phyloP scores from a whole-genome alignment of 1,139 yeast genomes.

The Meyerozyma guilliermondii region DNA sequence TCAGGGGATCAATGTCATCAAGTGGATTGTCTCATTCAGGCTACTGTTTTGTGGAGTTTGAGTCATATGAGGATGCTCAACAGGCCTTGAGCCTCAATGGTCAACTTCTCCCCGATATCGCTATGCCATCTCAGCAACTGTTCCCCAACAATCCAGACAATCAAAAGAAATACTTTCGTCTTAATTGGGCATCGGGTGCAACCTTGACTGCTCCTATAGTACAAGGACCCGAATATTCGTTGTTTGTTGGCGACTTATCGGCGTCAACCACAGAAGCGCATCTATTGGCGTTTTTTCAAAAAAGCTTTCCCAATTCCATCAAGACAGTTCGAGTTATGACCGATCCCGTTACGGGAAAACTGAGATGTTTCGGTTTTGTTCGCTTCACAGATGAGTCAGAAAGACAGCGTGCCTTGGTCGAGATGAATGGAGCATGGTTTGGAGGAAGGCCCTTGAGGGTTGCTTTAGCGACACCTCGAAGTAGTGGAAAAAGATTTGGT shows the following conservation, averaged over 20 bases:
- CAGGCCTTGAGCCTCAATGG: conserved; percentile 63
- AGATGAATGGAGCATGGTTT: conserved; percentile 72
- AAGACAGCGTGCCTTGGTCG: conserved; percentile 57
- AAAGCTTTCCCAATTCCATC: conserved; percentile 55
- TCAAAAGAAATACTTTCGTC: conserved; percentile 56
- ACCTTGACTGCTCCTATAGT: conserved; percentile 48
- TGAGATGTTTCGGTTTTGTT: conserved; percentile 75
- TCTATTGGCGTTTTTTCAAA: conserved; percentile 60
- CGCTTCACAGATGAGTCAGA: conserved; percentile 61
- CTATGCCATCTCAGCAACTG: conserved; percentile 43
- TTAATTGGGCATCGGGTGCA: conserved; percentile 74
- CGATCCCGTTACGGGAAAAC: conserved; percentile 68
- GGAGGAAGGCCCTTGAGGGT: conserved; percentile 73
- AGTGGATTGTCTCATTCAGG: conserved; percentile 54
- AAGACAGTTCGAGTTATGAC: conserved; percentile 69
- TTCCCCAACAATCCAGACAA: conserved; percentile 44
- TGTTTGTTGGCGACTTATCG: conserved; percentile 76
- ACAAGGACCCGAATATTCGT: conserved; percentile 52
- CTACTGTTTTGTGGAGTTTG: conserved; percentile 70
- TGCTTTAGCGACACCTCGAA: conserved; percentile 62
- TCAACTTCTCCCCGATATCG: conserved; percentile 53
- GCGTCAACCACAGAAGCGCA: conserved; percentile 71
- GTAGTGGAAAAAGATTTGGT: conserved; percentile 3
- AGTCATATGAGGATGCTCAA: conserved; percentile 58
- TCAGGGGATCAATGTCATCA: conserved; percentile 20